Evolutionary conservation across 225 moss, liverwort and hornwort species (phyloP), one percentile per base, ranked within the genome.

Genomic region (Anthoceros angustus): DNA sequence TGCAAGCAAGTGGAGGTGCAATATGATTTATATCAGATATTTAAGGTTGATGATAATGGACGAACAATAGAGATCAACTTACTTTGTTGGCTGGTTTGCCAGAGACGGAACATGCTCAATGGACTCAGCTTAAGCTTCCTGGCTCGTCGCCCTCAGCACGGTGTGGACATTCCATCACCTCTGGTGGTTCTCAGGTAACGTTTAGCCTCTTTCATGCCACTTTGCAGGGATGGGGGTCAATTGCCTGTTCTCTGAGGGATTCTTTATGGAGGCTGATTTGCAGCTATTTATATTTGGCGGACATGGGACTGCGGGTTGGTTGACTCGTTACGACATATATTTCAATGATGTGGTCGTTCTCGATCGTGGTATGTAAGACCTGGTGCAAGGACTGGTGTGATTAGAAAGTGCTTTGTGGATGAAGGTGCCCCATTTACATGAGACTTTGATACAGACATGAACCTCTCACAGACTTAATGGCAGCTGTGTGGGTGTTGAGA

Each of bases 261-360:
- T 10, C 14, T 67, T 42, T 14, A 2, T 20, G 24, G 41, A 24
- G 39, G 4, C 63, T 43, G 8, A 15, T 23, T 76, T 67, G 64
- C 89, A 98, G 98, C 72, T 98, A 43, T 77, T 90, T 64, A 82
- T 98, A 63, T 98, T 92, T 78, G 98, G 92, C 42, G 98, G 98
- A 74, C 98, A 98, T 74, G 87, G 92, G 74, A 89, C 87, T 39
- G 92, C 85, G 66, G 98, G 98, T 61, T 98, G 98, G 98, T 78
- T 98, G 69, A 98, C 98, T 60, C 86, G 98, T 64, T 92, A 92
- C 75, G 98, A 98, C 71, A 81, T 98, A 18, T 98, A 98, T 71
- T 86, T 89, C 63, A 98, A 81, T 49, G 98, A 98, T 77, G 92
- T 80, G 74, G 77, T 98, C 20, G 74, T 92, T 69, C 92, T 98